Evolutionary conservation across 352 stramenopile species (phyloP).

Genomic region (Phytophthora kernoviae): DNA sequence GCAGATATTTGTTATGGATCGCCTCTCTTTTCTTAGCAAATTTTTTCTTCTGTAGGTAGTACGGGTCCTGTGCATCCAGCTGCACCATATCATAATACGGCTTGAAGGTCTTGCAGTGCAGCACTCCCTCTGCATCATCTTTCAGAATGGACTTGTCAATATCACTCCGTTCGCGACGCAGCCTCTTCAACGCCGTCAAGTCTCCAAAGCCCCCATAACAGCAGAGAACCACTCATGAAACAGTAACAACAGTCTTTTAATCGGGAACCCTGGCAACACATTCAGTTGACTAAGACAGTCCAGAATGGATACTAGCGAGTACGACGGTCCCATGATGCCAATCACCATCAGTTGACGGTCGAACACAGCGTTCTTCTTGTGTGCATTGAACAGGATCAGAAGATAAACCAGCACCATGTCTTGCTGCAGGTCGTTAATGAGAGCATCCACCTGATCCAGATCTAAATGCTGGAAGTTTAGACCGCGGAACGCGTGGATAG

Average conservation of each 20-base stretch:
- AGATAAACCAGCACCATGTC: slow-evolving; percentile 83
- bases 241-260: slow-evolving; percentile 78
- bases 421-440: slow-evolving; percentile 73
- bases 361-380: slow-evolving; percentile 67
- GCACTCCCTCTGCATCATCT: slow-evolving; percentile 51
- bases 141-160: slow-evolving; percentile 51
- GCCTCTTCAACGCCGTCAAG: slow-evolving; percentile 58
- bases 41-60: slow-evolving; percentile 76
- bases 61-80: slow-evolving; percentile 67
- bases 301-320: slow-evolving; percentile 68
- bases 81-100: slow-evolving; percentile 51
- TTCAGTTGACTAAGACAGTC: slow-evolving; percentile 78
- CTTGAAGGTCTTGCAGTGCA: slow-evolving; percentile 75
- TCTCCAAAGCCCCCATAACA: slow-evolving; percentile 57
- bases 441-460: slow-evolving; percentile 61
- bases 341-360: slow-evolving; percentile 73
- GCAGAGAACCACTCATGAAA: slow-evolving; percentile 73
- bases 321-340: slow-evolving; percentile 61
- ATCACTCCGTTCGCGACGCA: slow-evolving; percentile 47
- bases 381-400: slow-evolving; percentile 75
- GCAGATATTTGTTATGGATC: slow-evolving; percentile 80
- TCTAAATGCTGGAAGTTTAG: slow-evolving; percentile 82
- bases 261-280: slow-evolving; percentile 73
- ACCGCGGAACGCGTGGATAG: slow-evolving; percentile 66
- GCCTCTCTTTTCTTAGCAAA: slow-evolving; percentile 61